Base-by-base conservation (phyloP, 2,329 filamentous ascomycete genomes). In the Colletotrichum sansevieriae region DNA sequence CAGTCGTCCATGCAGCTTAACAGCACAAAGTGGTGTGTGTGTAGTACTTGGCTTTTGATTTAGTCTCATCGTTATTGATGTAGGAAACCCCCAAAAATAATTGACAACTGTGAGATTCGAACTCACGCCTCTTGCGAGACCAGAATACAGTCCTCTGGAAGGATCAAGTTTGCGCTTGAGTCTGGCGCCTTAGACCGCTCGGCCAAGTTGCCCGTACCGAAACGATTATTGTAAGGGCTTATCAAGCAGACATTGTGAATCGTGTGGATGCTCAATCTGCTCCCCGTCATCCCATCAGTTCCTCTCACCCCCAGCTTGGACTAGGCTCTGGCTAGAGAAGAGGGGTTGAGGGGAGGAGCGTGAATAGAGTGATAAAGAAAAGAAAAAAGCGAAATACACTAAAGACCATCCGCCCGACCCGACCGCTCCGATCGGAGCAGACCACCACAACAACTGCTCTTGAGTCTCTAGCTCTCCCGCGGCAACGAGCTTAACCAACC, bases 121-220 rank as follows among this genome's bases (percentile, higher is more conserved):
- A 68, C 62, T 68, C 66, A 68, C 66, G 66, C 62, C 49, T 68
- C 66, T 68, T 68, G 59, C 66, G 62, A 68, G 55, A 68, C 66
- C 66, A 68, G 66, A 68, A 68, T 68, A 5, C 66, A 37, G 25
- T 55, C 52, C 63, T 56, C 49, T 61, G 15, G 3, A 20, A 43
- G 4, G 63, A 44, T 1, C 54, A 43, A n/a, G 35, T 15, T 13
- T 12, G 4, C 35, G 18, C 66, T 68, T 68, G 66, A 68, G 66
- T 68, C 66, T 68, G 66, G 66, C 66, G 66, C 66, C 66, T 68
- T 68, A 68, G 66, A 68, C 65, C 65, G 65, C 65, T 68, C 65
- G 62, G 65, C 65, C 65, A 68, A 68, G 62, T 68, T 68, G 65
- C n/a, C n/a, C n/a, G n/a, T n/a, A n/a, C n/a, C n/a, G n/a, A n/a